A percentile compares a stretch with the other conserved stretches of the same genome.
Conservation (phyloP, 768 basidiomycete species). For the Lactarius pseudohatsudake region DNA sequence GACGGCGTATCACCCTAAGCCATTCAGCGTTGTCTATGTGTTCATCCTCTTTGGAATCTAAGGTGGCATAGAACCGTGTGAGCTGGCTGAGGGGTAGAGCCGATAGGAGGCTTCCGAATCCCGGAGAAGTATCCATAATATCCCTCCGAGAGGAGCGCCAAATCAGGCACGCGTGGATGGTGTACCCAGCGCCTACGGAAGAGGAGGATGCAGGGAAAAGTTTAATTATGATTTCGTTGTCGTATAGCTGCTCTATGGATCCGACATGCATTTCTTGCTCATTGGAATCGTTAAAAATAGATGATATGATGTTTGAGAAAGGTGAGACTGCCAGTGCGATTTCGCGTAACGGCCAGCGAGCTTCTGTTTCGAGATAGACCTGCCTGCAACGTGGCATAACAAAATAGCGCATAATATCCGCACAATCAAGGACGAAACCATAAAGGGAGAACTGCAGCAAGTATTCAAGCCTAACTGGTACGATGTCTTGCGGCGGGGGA, state of each 20-base stretch:
- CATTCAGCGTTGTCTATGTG: conserved; percentile 2
- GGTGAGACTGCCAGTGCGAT: conserved; percentile 12
- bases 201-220: neutral
- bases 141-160: neutral
- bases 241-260: neutral
- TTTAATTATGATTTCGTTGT: neutral
- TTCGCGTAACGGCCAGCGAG: conserved; percentile 1
- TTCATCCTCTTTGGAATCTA: neutral
- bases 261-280: conserved; percentile 10
- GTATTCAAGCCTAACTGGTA: conserved; percentile 10
- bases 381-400: conserved; percentile 14
- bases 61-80: neutral
- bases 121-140: conserved; percentile 3
- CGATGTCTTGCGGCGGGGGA: conserved; percentile 1
- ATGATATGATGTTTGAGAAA: conserved; percentile 14
- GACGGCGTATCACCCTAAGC: conserved; percentile 16
- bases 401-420: conserved; percentile 14
- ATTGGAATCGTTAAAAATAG: conserved; percentile 12
- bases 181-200: neutral
- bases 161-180: neutral
- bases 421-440: conserved; percentile 20
- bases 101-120: conserved; percentile 13
- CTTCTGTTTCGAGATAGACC: neutral
- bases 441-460: conserved; percentile 1
- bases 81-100: conserved; percentile 6